Conservation (phyloP, 2,329 filamentous ascomycete genomes). For the Fusarium duplospermum region DNA sequence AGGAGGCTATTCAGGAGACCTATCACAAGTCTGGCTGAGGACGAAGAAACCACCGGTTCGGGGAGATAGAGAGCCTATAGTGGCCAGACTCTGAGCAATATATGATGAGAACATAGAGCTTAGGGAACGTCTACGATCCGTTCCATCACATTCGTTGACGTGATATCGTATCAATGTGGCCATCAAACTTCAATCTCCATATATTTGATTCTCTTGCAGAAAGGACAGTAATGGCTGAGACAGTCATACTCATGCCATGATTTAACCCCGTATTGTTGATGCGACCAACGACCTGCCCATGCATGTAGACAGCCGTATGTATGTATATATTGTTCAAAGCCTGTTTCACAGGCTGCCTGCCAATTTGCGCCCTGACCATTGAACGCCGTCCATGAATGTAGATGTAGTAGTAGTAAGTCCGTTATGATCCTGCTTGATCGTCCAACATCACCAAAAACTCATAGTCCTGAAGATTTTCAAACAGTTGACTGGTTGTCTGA, state of each 20-base stretch:
- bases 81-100: not conserved
- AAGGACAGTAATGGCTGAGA: not conserved
- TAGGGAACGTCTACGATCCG: not conserved
- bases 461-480: not conserved
- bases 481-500: not conserved
- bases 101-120: not conserved
- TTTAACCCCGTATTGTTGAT: not conserved
- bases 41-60: not conserved
- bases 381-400: slow-evolving; percentile 21
- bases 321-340: slow-evolving; percentile 15
- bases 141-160: not conserved
- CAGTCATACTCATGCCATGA: not conserved
- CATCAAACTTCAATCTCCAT: not conserved
- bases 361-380: slow-evolving; percentile 19
- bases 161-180: not conserved
- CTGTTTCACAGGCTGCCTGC: slow-evolving; percentile 13
- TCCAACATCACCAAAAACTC: slow-evolving; percentile 3
- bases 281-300: not conserved
- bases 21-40: slow-evolving; percentile 31
- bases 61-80: not conserved
- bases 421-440: not conserved
- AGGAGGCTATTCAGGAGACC: slow-evolving; percentile 45
- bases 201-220: not conserved
- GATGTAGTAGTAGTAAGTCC: slow-evolving; percentile 1
- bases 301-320: not conserved